Percentiles rank a stretch among this genome's conserved stretches.
phyloP scores from a whole-genome alignment of 495 filamentous ascomycete species.

The Penicillium taxi region DNA sequence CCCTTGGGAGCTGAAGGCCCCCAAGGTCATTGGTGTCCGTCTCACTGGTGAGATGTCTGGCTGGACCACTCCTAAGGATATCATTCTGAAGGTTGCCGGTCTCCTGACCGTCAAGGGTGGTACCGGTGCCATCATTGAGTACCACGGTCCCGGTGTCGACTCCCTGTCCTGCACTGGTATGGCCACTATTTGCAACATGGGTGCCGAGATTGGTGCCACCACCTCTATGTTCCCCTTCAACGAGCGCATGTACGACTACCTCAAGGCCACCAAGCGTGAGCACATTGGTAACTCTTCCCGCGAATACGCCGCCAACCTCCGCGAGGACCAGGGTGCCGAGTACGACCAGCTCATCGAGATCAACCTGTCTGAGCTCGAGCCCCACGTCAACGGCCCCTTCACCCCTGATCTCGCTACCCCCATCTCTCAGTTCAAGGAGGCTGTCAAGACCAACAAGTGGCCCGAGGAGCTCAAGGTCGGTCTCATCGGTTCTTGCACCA shows the following conservation, averaged over 20 bases:
- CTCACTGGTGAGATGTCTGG: slow-evolving; percentile 84
- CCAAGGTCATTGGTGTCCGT: slow-evolving; percentile 93
- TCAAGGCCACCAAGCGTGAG: slow-evolving; percentile 83
- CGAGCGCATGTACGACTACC: slow-evolving; percentile 94
- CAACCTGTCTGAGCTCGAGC: slow-evolving; percentile 90
- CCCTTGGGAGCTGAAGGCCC: slow-evolving; percentile 97
- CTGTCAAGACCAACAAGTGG: slow-evolving; percentile 91
- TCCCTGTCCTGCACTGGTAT: slow-evolving; percentile 60
- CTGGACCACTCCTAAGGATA: slow-evolving; percentile 95
- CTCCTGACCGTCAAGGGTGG: slow-evolving; percentile 97
- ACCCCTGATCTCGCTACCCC: slow-evolving; percentile 98
- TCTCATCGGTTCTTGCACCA: slow-evolving; percentile 91
- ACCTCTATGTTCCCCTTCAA: slow-evolving; percentile 99
- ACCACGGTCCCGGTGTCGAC: slow-evolving; percentile 79
- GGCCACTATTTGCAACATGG: slow-evolving; percentile 71
- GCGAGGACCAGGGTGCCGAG: slow-evolving; percentile 85
- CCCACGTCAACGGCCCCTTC: slow-evolving; percentile 98
- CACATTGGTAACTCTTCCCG: slow-evolving; percentile 87
- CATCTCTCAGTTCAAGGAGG: slow-evolving; percentile 93
- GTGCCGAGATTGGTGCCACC: slow-evolving; percentile 91
- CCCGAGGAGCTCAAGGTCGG: slow-evolving; percentile 96
- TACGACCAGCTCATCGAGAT: slow-evolving; percentile 96
- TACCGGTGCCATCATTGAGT: slow-evolving; percentile 95
- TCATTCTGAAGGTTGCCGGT: slow-evolving; percentile 96
- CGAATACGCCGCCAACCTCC: slow-evolving; percentile 75